phyloP scores from a whole-genome alignment of 805 yeast species.

The Candida pseudoglaebosa region DNA sequence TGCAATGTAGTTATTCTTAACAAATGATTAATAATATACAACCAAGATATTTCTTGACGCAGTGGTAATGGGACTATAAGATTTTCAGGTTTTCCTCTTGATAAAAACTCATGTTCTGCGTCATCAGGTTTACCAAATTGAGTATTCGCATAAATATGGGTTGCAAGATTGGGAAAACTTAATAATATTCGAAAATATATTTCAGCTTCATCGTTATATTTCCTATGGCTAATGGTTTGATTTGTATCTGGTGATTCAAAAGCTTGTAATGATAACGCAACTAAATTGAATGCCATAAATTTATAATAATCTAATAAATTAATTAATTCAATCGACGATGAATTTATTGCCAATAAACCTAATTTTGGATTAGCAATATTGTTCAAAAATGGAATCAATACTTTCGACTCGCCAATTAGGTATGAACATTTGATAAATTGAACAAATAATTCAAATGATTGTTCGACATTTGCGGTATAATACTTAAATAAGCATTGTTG shows the following conservation, averaged over 20 bases:
- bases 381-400: conserved; percentile 13
- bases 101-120: neutral
- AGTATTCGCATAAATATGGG: conserved; percentile 5
- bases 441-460: conserved; percentile 2
- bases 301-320: conserved; percentile 23
- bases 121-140: conserved; percentile 3
- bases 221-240: conserved; percentile 7
- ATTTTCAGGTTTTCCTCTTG: conserved; percentile 5
- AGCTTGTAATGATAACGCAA: conserved; percentile 15
- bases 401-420: conserved; percentile 15
- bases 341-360: conserved; percentile 16
- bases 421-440: conserved; percentile 16
- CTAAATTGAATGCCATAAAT: conserved; percentile 25
- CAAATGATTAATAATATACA: conserved; percentile 23
- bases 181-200: conserved; percentile 21
- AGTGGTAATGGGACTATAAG: conserved; percentile 8
- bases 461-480: neutral
- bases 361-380: conserved; percentile 14
- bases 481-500: conserved; percentile 3
- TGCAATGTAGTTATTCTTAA: conserved; percentile 15
- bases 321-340: conserved; percentile 11
- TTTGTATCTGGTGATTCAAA: conserved; percentile 3
- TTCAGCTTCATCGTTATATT: conserved; percentile 16
- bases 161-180: conserved; percentile 19
- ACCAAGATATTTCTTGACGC: conserved; percentile 29